Base-by-base conservation (phyloP, 208 protist genomes). In the Leishmania turanica region DNA sequence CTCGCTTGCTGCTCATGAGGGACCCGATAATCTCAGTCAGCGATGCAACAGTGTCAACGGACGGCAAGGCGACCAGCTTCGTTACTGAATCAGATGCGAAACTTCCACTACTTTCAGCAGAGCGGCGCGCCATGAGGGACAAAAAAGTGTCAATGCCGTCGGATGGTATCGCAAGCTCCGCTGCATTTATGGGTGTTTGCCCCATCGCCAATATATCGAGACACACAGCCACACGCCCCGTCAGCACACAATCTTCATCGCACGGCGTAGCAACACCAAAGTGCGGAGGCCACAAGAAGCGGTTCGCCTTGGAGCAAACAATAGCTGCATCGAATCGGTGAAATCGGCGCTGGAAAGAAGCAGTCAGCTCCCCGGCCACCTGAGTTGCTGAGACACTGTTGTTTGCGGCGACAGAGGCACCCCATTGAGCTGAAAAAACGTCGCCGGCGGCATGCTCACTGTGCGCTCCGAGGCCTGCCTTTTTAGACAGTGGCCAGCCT, bases 281-380 rank as follows among this genome's bases (percentile, higher is more conserved):
- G 45, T 79, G 49, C 2, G 17, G 71, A 60, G 87, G 88, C 88
- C 90, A 95, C 31, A 84, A 74, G 6, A 53, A 42, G 37, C 88
- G 88, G 76, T 93, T 95, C 13, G 73, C 77, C 24, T 85, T 89
- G 31, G 93, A 96, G 49, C 84, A 82, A 42, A 96, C 91, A 40
- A 93, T 58, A 42, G 84, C 84, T 7, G 89, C 70, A 53, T 85
- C 90, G 66, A 96, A 96, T 47, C 72, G 69, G 13, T 81, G 78
- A 24, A 82, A 84, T 17, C 37, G 80, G 3, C 79, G 79, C 40
- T 83, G 75, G 64, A 91, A 75, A 31, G 70, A 27, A 3, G 53
- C 24, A 0, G 82, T 76, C 13, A 96, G 51, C 3, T 77, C 42
- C 7, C 13, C 72, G 0, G 78, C 85, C 34, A 91, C 58, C 34